phyloP scores from a whole-genome alignment of 1,284 basidiomycete species.

The Lentinula novae-zelandiae region DNA sequence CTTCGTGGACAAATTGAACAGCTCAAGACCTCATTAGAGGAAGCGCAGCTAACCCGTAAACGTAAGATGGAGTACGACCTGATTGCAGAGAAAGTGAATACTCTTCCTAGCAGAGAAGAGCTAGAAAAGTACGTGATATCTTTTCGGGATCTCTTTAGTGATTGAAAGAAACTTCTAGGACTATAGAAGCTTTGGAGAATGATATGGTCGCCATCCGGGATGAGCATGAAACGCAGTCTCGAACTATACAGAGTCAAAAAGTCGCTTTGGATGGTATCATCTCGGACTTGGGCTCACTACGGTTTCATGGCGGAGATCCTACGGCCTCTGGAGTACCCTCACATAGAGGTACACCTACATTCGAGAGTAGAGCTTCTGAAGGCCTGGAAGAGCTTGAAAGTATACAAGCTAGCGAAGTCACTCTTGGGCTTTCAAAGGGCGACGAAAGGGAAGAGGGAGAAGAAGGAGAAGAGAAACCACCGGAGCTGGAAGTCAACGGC shows the following conservation, averaged over 20 bases:
- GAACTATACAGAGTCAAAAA: constrained; percentile 64
- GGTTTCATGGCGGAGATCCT: constrained; percentile 62
- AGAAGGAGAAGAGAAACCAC: constrained; percentile 22
- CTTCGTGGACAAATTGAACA: constrained; percentile 69
- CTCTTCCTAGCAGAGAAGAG: constrained; percentile 70
- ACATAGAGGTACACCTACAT: constrained; percentile 42
- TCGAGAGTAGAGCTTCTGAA: constrained; percentile 29
- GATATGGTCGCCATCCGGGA: constrained; percentile 70
- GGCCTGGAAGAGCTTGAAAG: constrained; percentile 18
- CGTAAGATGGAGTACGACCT: constrained; percentile 82
- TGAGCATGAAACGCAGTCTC: constrained; percentile 70
- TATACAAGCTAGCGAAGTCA: neutral
- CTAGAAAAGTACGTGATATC: constrained; percentile 57
- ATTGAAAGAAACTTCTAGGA: constrained; percentile 33
- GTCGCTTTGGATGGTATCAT: constrained; percentile 63
- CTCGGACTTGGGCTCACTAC: constrained; percentile 53
- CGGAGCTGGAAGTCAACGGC: constrained; percentile 20
- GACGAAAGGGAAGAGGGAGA: constrained; percentile 21
- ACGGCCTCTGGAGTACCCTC: constrained; percentile 37
- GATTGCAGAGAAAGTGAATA: constrained; percentile 77
- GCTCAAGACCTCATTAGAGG: constrained; percentile 68
- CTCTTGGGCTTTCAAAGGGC: constrained; percentile 16
- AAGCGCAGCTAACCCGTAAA: constrained; percentile 68
- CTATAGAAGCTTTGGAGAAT: constrained; percentile 66
- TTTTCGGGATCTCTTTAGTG: neutral